Base-by-base conservation (phyloP, 202 grass and related monocot species). In the Zoysia matrella region DNA sequence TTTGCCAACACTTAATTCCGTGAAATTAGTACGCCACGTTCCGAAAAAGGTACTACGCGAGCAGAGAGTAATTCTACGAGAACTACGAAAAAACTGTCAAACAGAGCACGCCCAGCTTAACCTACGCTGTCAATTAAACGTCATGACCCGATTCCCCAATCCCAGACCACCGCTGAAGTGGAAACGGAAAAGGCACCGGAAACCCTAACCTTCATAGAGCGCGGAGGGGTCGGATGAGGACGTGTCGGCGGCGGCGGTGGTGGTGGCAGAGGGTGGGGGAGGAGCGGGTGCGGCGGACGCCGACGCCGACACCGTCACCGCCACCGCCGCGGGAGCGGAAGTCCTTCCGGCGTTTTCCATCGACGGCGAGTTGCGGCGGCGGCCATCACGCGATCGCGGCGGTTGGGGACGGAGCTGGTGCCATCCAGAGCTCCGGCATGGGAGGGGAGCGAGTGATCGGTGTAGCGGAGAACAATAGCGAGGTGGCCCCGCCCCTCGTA, bases 371-470 rank as follows among this genome's bases (percentile, higher is more conserved):
- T 30, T 60, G 75, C 22, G 72, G 71, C 52, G 4, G n/a, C 22
- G 54, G 15, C 89, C 92, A 94, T 94, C 86, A 91, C 85, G 77
- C 85, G 85, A 91, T 87, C 73, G 67, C 76, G 22, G 85, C 77
- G 30, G 30, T 36, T 76, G 79, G 67, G 54, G 91, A 36, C 36
- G 78, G 53, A 15, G 81, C 81, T 45, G 85, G 72, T 74, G 91
- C 87, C 91, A 87, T 90, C 73, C 69, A 72, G 76, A 44, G 85
- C 89, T 86, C 88, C 88, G 88, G 80, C 80, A 2, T n/a, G 58
- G 58, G 56, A 55, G 60, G 47, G 57, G 65, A 64, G 80, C 46
- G 51, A 60, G 62, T 75, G 82, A 82, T 75, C 83, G 82, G 82
- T 57, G 71, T 67, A 52, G 75, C 39, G 46, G 6, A 11, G 43